Conservation (phyloP, 2,329 filamentous ascomycete genomes). For the Alternaria incomplexa region DNA sequence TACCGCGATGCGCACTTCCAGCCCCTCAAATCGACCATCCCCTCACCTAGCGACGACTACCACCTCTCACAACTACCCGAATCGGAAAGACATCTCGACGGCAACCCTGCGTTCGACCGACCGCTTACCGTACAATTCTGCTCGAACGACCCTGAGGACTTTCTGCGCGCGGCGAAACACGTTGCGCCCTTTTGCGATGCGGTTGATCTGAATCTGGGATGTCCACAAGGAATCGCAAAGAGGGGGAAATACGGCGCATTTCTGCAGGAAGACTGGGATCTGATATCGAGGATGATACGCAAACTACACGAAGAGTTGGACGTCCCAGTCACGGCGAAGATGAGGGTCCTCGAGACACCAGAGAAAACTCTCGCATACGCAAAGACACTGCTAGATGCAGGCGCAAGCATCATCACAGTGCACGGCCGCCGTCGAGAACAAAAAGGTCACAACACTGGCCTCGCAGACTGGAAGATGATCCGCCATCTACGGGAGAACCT, state of each 20-base stretch:
- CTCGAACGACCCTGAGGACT: constrained; percentile 80
- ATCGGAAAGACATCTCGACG: constrained; percentile 67
- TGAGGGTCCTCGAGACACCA: constrained; percentile 83
- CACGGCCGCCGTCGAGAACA: constrained; percentile 89
- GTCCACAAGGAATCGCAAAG: constrained; percentile 92
- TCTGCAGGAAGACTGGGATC: constrained; percentile 86
- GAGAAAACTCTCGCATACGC: constrained; percentile 91
- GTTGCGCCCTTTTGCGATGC: constrained; percentile 91
- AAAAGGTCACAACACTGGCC: constrained; percentile 91
- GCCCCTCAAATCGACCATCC: constrained; percentile 56
- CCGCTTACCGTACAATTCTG: constrained; percentile 97
- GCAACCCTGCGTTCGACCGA: constrained; percentile 81
- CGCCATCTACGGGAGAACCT: constrained; percentile 81
- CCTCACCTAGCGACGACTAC: constrained; percentile 43
- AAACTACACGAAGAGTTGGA: constrained; percentile 78
- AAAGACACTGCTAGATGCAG: constrained; percentile 81
- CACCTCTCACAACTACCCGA: constrained; percentile 40
- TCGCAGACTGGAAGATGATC: constrained; percentile 91
- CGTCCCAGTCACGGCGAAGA: constrained; percentile 92
- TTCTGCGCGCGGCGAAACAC: constrained; percentile 77
- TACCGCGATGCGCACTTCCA: constrained; percentile 86
- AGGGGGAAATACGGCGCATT: constrained; percentile 94
- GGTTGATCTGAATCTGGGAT: constrained; percentile 93
- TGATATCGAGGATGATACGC: constrained; percentile 83
- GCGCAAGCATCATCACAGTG: constrained; percentile 91